Evolutionary conservation across 148 eudicot genomes (phyloP).

Genomic region (Amaranthus palmeri): DNA sequence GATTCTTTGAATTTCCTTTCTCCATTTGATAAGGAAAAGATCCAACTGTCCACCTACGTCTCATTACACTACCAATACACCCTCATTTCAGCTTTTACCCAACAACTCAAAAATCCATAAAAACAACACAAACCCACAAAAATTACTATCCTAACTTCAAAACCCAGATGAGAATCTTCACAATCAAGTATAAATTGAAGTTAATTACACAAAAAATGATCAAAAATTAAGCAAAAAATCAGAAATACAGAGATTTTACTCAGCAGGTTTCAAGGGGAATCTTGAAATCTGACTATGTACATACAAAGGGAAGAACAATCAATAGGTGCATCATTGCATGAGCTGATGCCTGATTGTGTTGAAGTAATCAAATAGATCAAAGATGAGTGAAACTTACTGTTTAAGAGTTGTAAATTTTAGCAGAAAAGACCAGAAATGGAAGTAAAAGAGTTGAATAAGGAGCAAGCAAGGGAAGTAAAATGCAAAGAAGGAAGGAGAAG

Average conservation of each 20-base stretch:
- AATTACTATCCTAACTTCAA: neutral
- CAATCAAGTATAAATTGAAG: constrained; percentile 1
- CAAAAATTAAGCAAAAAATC: neutral
- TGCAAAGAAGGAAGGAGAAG: neutral
- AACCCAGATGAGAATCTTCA: constrained; percentile 23
- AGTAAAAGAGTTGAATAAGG: no score
- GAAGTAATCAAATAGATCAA: no score
- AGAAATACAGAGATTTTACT: neutral
- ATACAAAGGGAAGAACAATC: neutral
- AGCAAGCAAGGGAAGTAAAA: neutral
- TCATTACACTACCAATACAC: constrained; percentile 34
- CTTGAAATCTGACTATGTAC: neutral
- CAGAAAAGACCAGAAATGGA: constrained; percentile 2
- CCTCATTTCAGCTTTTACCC: constrained; percentile 3
- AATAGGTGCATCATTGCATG: no score
- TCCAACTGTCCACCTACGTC: constrained; percentile 44
- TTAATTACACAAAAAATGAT: neutral
- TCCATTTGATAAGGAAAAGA: constrained; percentile 46
- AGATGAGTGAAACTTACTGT: neutral
- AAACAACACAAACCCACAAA: constrained; percentile 14
- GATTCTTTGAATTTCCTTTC: constrained; percentile 53
- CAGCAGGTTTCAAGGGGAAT: neutral
- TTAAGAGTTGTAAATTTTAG: neutral
- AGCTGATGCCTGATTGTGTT: no score
- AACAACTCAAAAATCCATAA: constrained; percentile 13